A percentile compares a stretch with the other conserved stretches of the same genome.
Conservation (phyloP, 176 grass and related monocot genomes). For the Ananas comosus region DNA sequence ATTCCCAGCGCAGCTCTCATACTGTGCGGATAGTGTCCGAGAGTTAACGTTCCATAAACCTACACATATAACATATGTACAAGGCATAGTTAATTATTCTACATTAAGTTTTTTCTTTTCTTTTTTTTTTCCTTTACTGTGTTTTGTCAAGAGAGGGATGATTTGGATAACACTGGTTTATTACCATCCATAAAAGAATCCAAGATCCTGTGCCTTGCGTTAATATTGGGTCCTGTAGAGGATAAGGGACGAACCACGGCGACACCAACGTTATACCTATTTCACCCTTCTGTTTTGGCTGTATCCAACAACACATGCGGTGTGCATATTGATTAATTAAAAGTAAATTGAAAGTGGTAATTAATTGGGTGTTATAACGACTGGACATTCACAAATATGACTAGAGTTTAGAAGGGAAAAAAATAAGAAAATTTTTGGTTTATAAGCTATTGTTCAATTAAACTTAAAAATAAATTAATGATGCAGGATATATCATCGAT, state of each 20-base stretch:
- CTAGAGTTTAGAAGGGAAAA: too few species aligned
- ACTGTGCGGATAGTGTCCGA: conserved; percentile 22
- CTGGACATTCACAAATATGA: too few species aligned
- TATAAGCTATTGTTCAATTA: not conserved
- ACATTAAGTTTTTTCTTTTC: not conserved
- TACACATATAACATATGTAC: not conserved
- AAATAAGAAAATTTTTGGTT: too few species aligned
- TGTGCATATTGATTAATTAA: too few species aligned
- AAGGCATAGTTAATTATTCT: not conserved
- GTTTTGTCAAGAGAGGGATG: not conserved
- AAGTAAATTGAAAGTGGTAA: too few species aligned
- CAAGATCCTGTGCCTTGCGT: conserved; percentile 18
- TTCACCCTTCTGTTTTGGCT: conserved; percentile 22
- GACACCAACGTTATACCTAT: conserved; percentile 30
- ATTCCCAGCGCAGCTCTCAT: conserved; percentile 19
- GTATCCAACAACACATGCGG: not conserved
- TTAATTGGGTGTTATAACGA: too few species aligned
- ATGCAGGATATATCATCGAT: not conserved
- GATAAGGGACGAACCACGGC: conserved; percentile 16
- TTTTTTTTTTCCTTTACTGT: not conserved
- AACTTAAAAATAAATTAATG: not conserved
- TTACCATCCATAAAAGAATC: conserved; percentile 36
- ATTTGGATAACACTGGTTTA: not conserved
- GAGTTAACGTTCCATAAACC: conserved; percentile 28
- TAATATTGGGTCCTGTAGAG: not conserved